phyloP scores from a whole-genome alignment of 1,284 basidiomycete species.

The Papiliotrema fonsecae region DNA sequence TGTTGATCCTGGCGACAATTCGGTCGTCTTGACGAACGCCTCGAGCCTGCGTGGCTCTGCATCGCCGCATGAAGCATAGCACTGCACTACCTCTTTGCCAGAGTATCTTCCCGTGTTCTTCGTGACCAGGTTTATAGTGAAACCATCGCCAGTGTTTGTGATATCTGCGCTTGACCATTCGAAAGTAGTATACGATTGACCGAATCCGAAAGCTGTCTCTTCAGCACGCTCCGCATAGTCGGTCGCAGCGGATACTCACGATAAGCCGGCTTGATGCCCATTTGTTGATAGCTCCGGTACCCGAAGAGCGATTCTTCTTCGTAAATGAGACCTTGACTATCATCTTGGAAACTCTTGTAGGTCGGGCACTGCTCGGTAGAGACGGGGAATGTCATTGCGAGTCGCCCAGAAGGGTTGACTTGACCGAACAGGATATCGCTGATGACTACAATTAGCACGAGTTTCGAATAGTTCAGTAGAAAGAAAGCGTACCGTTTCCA shows the following conservation, averaged over 20 bases:
- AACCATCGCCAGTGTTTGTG: background rate
- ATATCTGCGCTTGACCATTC: background rate
- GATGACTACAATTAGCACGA: background rate
- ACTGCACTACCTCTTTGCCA: background rate
- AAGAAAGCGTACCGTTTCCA: background rate
- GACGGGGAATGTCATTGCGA: conserved; percentile 52
- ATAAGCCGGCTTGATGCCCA: background rate
- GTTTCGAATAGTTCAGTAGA: background rate
- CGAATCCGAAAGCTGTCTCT: background rate
- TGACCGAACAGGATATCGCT: conserved; percentile 55
- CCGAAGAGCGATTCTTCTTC: background rate
- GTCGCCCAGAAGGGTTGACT: conserved; percentile 53
- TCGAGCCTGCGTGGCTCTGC: background rate
- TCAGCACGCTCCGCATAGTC: background rate
- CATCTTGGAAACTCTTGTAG: background rate
- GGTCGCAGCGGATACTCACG: background rate
- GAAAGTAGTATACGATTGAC: background rate
- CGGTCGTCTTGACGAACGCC: background rate
- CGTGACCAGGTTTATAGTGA: background rate
- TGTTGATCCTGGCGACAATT: background rate
- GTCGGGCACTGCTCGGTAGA: background rate
- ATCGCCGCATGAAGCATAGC: background rate
- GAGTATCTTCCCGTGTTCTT: background rate
- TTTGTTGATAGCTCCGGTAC: background rate
- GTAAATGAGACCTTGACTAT: background rate